Evolutionary conservation across 805 yeast species (phyloP), one percentile per base, ranked within the genome.

Genomic region (Lipomyces yamadae): DNA sequence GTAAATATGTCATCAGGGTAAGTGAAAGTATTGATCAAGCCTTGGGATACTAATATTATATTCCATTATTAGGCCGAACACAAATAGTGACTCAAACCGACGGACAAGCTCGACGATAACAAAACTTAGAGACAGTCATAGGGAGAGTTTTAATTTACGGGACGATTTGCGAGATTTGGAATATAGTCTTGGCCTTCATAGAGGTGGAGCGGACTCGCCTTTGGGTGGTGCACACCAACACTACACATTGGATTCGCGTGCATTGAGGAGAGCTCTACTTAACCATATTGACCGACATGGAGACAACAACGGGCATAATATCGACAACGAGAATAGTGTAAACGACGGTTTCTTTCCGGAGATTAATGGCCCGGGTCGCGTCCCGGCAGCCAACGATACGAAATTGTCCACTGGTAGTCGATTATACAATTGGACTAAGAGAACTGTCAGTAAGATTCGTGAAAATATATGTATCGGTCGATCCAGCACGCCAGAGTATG

Each of bases 121-220:
- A 42, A 8, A n/a, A 6, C 15, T n/a, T 24, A n/a, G 18, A 24
- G 24, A 24, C n/a, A 4, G n/a, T 42, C 24, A 15, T 42, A n/a
- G 18, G 24, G 10, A 42, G 48, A n/a, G 48, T 8, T 42, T 42
- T 3, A 42, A 42, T 42, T 42, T 42, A 15, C 48, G 48, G 3
- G 48, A 42, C 48, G 48, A 42, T n/a, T 42, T 42, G 48, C 48
- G 48, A 42, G 48, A 42, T 42, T 42, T 42, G 48, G 48, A 42
- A 42, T 6, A 42, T 42, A 42, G n/a, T 42, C 18, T 42, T 18
- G 48, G 48, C 6, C 24, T 42, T 7, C 48, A 42, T 42, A 42
- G 48, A 42, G 48, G 48, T n/a, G 48, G 48, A 42, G 48, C 48
- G 6, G 48, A 42, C 29, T 42, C 48, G 48, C 48, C 48, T 42